Conservation (phyloP, 805 yeast species). For the Saccharomycopsis vini region DNA sequence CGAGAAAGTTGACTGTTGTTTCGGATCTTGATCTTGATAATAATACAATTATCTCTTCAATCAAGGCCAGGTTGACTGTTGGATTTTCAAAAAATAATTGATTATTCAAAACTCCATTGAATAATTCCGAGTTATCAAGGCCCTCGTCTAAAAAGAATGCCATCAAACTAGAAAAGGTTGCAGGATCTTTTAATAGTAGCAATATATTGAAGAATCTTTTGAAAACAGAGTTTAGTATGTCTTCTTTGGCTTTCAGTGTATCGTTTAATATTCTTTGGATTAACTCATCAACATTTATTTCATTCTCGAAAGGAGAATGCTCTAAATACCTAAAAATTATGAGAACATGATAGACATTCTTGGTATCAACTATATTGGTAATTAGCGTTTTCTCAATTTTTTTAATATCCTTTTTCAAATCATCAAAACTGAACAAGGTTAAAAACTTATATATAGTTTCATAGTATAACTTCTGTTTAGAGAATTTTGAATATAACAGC, state of each 20-base stretch:
- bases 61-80: not conserved
- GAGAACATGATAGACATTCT: too few relatives aligned
- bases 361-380: too few relatives aligned
- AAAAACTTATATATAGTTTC: conserved; percentile 1
- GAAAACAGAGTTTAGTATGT: too few relatives aligned
- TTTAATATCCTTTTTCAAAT: not conserved
- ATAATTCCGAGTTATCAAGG: not conserved
- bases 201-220: conserved; percentile 12
- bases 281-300: too few relatives aligned
- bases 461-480: not conserved
- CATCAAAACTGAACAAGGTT: conserved; percentile 2
- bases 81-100: conserved; percentile 11
- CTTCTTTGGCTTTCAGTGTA: too few relatives aligned
- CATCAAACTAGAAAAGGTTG: not conserved
- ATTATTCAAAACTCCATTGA: not conserved
- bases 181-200: not conserved
- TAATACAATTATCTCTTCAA: not conserved
- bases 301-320: too few relatives aligned
- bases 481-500: not conserved
- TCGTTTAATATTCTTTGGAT: too few relatives aligned
- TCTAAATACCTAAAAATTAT: too few relatives aligned
- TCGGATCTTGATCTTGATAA: too few relatives aligned
- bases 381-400: not conserved
- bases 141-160: not conserved
- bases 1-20: not conserved